phyloP scores from a whole-genome alignment of 805 yeast species.

The Yarrowia alimentaria region DNA sequence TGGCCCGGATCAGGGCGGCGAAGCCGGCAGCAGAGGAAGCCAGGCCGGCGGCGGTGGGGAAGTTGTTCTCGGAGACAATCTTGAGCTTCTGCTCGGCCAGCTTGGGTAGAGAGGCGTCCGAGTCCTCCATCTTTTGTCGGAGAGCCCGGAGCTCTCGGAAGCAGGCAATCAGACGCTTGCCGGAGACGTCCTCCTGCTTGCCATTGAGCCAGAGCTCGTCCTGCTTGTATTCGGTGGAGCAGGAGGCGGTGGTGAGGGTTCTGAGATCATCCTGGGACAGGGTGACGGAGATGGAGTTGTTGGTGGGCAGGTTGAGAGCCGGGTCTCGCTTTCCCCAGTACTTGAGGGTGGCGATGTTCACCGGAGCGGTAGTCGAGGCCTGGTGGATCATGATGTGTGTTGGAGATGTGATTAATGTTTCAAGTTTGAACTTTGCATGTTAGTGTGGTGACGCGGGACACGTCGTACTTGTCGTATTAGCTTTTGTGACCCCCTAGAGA shows the following conservation, averaged over 20 bases:
- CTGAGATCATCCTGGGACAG: slow-evolving; percentile 86
- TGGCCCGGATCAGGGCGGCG: slow-evolving; percentile 90
- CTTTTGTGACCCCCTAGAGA: no score
- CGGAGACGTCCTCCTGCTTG: slow-evolving; percentile 65
- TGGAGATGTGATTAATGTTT: background rate
- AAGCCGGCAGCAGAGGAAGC: slow-evolving; percentile 99
- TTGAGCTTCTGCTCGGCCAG: slow-evolving; percentile 64
- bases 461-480: no score
- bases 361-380: slow-evolving; percentile 94
- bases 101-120: slow-evolving; percentile 44
- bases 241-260: slow-evolving; percentile 86
- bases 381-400: slow-evolving; percentile 44
- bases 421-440: no score
- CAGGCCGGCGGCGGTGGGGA: slow-evolving; percentile 98
- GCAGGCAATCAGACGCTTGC: slow-evolving; percentile 57
- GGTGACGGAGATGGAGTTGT: slow-evolving; percentile 93
- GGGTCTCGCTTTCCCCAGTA: slow-evolving; percentile 99
- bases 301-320: slow-evolving; percentile 86
- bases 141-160: slow-evolving; percentile 67
- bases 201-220: slow-evolving; percentile 88
- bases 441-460: no score
- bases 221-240: slow-evolving; percentile 52
- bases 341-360: slow-evolving; percentile 95
- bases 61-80: slow-evolving; percentile 90
- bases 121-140: slow-evolving; percentile 59